Evolutionary conservation across 2,329 filamentous ascomycete genomes (phyloP), one percentile per base, ranked within the genome.

Genomic region (Geosmithia putterillii): DNA sequence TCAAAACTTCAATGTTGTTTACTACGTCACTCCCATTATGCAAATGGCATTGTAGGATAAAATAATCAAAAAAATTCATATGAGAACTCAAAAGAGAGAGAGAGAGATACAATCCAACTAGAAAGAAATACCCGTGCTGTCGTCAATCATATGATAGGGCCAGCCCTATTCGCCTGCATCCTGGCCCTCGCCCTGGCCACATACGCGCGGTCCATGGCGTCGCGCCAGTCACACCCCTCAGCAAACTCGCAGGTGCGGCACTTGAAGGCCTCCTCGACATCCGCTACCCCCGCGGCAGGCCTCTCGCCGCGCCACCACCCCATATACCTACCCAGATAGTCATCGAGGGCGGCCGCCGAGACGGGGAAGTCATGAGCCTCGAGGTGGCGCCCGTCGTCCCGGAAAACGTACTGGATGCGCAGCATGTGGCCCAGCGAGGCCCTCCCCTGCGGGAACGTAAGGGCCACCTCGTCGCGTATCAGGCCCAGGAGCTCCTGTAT

Each of bases 221-320:
- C 69, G 34, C 89, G 70, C 90, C 90, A 96, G 12, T 74, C 71
- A 58, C 90, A 96, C 2, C 67, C 70, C 2, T 86, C 80, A 0
- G 73, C 76, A 59, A 95, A 95, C 50, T 94, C 87, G 55, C 90
- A 96, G 20, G 72, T 77, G 18, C 78, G 67, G 57, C 90, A 96
- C 59, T 95, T 96, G 63, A 83, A 94, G 0, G 86, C 85, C 52
- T 95, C 89, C 54, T 89, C 81, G 7, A 94, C 73, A 7, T 76
- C 71, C 3, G 95, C 89, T 32, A 32, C 15, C 0, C 90, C 90
- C 7, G 71, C 70, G 0, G 88, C 78, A 41, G 73, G 64, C 15
- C 89, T 68, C 52, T 83, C 69, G 1, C 89, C 90, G 25, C 75
- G 77, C 90, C 90, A 96, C 87, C 87, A 95, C n/a, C 70, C 59